These are phyloP conservation scores for Aspergillus fumigatus DNA, from an alignment of 2,329 filamentous ascomycete species.

Conservation along the genomic window DNA sequence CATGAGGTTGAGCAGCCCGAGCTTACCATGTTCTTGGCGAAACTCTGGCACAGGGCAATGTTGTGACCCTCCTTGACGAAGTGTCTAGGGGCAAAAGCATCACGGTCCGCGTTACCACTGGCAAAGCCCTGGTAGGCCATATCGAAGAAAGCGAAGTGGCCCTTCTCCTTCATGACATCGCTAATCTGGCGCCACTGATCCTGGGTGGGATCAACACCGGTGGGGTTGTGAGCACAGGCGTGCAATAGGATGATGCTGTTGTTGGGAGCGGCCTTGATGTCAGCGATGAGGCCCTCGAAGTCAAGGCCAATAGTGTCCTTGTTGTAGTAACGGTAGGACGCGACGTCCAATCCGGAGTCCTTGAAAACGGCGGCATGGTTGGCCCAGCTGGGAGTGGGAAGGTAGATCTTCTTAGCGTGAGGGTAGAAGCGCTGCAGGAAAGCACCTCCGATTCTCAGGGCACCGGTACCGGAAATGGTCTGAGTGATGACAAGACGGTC, in stretches of 20 bases:
- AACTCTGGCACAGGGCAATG: constrained; percentile 83
- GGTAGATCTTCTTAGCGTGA: constrained; percentile 90
- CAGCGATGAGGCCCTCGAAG: constrained; percentile 86
- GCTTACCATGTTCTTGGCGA: constrained; percentile 97
- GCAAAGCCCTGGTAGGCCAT: constrained; percentile 99
- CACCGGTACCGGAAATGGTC: constrained; percentile 96
- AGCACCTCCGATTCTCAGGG: constrained; percentile 86
- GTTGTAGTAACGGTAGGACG: constrained; percentile 98
- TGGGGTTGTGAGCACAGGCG: constrained; percentile 97
- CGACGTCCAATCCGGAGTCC: constrained; percentile 83
- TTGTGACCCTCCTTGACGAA: constrained; percentile 91
- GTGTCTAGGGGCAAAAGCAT: constrained; percentile 89
- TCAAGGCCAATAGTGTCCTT: constrained; percentile 97
- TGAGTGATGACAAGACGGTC: constrained; percentile 86
- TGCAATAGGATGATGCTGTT: constrained; percentile 90
- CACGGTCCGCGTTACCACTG: constrained; percentile 82
- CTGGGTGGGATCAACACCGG: constrained; percentile 85
- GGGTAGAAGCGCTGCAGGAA: constrained; percentile 93
- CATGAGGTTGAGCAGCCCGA: not conserved
- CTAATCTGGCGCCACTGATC: constrained; percentile 93
- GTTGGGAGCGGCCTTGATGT: constrained; percentile 83
- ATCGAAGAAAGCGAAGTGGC: constrained; percentile 95
- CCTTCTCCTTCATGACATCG: constrained; percentile 75
- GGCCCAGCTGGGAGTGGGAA: constrained; percentile 93
- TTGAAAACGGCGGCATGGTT: constrained; percentile 97